Evolutionary conservation across 345 rosid species (phyloP).

Genomic region (Eucalyptus regnans): DNA sequence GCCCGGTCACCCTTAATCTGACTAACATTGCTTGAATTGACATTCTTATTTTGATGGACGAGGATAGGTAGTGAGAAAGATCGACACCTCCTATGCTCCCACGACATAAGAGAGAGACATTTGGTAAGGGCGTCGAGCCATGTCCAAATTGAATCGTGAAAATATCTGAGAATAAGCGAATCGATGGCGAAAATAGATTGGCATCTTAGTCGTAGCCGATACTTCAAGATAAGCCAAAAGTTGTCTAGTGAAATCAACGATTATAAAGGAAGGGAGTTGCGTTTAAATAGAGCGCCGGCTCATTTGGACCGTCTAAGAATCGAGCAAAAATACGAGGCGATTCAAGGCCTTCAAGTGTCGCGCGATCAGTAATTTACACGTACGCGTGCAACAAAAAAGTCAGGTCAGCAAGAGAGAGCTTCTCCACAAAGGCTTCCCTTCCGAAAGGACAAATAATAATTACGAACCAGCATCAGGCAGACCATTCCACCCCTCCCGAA

Average conservation of each 20-base stretch:
- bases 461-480: not conserved
- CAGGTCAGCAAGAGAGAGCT: not conserved
- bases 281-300: not conserved
- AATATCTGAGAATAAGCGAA: fast-evolving
- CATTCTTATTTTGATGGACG: not conserved
- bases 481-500: not conserved
- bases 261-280: not conserved
- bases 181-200: not conserved
- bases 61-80: not conserved
- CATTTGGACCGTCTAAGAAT: not conserved
- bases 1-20: fast-evolving
- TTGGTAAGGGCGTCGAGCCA: not conserved
- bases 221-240: no score
- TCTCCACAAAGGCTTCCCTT: not conserved
- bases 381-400: not conserved
- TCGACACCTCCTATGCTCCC: not conserved
- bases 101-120: fast-evolving
- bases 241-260: not conserved
- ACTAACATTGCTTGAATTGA: not conserved
- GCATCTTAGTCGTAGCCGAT: fast-evolving
- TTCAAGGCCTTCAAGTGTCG: not conserved
- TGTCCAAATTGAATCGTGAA: fast-evolving
- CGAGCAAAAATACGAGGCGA: not conserved
- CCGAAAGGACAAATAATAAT: not conserved
- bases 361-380: not conserved